These are phyloP conservation scores for Solanum lycopersicoides DNA, from an alignment of 257 asterid species.

Conservation along the genomic window DNA sequence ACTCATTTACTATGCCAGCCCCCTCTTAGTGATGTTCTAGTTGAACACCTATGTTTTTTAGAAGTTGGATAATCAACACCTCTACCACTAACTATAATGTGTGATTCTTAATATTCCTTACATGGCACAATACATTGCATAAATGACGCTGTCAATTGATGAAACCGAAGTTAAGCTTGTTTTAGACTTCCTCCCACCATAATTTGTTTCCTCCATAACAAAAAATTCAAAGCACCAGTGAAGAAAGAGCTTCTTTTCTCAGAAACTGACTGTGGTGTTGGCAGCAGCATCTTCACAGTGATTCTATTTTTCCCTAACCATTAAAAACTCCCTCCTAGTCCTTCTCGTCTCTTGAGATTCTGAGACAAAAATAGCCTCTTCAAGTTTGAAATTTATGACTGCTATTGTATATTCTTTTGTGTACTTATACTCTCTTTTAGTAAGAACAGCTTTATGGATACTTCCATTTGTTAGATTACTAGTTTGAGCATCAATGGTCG, in stretches of 20 bases:
- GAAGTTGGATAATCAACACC: neutral
- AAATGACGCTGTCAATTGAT: neutral
- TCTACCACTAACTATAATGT: neutral
- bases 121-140: neutral
- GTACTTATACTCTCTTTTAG: neutral
- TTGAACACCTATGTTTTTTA: neutral
- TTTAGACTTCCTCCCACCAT: neutral
- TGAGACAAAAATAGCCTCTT: neutral
- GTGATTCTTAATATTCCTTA: neutral
- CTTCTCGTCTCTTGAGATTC: neutral
- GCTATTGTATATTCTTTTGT: neutral
- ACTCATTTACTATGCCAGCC: neutral
- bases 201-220: neutral
- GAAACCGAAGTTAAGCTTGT: neutral
- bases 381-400: neutral
- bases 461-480: neutral
- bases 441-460: neutral
- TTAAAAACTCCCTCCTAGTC: neutral
- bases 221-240: neutral
- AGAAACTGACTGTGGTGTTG: neutral
- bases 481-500: neutral
- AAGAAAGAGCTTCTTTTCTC: neutral
- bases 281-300: neutral
- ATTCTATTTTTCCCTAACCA: neutral
- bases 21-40: neutral